These are phyloP conservation scores for Lupinus albus DNA, from an alignment of 306 rosid genomes.

Conservation along the genomic window DNA sequence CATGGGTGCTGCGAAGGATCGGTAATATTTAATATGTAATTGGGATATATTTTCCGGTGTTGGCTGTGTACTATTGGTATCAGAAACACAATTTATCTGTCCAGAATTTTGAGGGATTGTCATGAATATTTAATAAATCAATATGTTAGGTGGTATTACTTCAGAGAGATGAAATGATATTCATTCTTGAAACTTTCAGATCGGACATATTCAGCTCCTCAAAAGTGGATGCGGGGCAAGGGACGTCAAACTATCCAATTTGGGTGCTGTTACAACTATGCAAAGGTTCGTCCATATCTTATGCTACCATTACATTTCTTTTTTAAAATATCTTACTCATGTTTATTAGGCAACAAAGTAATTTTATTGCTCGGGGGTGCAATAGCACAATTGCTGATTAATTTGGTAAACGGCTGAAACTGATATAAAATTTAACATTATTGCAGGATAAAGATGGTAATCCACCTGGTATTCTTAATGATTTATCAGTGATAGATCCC, in stretches of 20 bases:
- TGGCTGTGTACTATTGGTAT: constrained; percentile 3
- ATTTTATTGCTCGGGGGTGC: not conserved
- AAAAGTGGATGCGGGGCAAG: constrained; percentile 97
- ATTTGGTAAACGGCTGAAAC: not conserved
- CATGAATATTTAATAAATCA: not conserved
- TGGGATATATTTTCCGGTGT: constrained; percentile 18
- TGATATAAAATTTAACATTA: not conserved
- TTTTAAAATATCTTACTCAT: not conserved
- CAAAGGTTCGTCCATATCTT: constrained; percentile 57
- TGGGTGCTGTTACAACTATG: constrained; percentile 97
- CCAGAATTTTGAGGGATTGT: not conserved
- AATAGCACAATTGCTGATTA: constrained; percentile 21
- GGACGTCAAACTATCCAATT: constrained; percentile 92
- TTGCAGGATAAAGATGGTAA: constrained; percentile 88
- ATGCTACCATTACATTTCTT: constrained; percentile 22
- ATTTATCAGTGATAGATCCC: constrained; percentile 61
- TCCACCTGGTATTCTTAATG: constrained; percentile 83
- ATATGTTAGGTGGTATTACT: constrained; percentile 21
- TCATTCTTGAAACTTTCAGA: constrained; percentile 56
- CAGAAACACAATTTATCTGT: not conserved
- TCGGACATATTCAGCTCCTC: constrained; percentile 83
- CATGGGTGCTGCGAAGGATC: constrained; percentile 3
- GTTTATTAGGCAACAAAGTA: constrained; percentile 11
- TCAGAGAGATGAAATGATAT: constrained; percentile 5
- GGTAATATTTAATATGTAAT: not conserved